Conservation (phyloP, 495 filamentous ascomycete species). For the Aspergillus leporis region DNA sequence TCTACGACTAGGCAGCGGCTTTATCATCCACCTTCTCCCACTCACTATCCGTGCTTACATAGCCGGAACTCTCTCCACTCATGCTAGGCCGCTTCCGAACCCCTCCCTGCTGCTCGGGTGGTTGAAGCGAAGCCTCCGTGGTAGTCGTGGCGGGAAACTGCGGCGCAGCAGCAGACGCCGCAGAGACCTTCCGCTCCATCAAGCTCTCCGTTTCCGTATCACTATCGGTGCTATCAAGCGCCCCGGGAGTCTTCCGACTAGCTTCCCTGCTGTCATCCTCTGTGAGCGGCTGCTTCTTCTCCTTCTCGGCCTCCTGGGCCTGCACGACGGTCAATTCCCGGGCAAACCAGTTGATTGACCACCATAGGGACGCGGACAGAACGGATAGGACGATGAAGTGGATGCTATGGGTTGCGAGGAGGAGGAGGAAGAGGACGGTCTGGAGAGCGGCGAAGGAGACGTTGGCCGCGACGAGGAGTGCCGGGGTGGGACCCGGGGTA, state of each 20-base stretch:
- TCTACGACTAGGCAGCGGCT: slow-evolving; percentile 19
- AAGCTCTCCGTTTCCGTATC: slow-evolving; percentile 53
- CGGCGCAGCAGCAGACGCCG: slow-evolving; percentile 22
- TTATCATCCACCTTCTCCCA: slow-evolving; percentile 56
- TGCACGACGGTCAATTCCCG: slow-evolving; percentile 69
- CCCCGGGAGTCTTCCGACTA: slow-evolving; percentile 33
- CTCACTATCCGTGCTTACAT: slow-evolving; percentile 56
- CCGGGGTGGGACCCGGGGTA: slow-evolving; percentile 83
- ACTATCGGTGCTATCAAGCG: slow-evolving; percentile 37
- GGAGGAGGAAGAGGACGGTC: slow-evolving; percentile 69
- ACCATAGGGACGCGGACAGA: slow-evolving; percentile 82
- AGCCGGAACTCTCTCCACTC: slow-evolving; percentile 49
- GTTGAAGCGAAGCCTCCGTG: slow-evolving; percentile 30
- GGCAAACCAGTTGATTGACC: slow-evolving; percentile 95
- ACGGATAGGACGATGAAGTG: slow-evolving; percentile 83
- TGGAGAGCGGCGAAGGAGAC: slow-evolving; percentile 84
- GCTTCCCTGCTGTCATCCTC: slow-evolving; percentile 32
- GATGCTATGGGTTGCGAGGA: slow-evolving; percentile 79
- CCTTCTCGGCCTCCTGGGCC: slow-evolving; percentile 52
- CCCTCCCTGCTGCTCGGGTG: slow-evolving; percentile 27
- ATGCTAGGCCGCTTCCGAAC: slow-evolving; percentile 44
- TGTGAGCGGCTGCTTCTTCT: slow-evolving; percentile 26
- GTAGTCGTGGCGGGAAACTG: slow-evolving; percentile 12
- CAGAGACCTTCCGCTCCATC: slow-evolving; percentile 18
- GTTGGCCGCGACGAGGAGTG: slow-evolving; percentile 88